Percentiles rank a stretch among this genome's conserved stretches.
These are phyloP conservation scores for Ceriops tagal DNA, from an alignment of 345 rosid species.

Conservation along the genomic window DNA sequence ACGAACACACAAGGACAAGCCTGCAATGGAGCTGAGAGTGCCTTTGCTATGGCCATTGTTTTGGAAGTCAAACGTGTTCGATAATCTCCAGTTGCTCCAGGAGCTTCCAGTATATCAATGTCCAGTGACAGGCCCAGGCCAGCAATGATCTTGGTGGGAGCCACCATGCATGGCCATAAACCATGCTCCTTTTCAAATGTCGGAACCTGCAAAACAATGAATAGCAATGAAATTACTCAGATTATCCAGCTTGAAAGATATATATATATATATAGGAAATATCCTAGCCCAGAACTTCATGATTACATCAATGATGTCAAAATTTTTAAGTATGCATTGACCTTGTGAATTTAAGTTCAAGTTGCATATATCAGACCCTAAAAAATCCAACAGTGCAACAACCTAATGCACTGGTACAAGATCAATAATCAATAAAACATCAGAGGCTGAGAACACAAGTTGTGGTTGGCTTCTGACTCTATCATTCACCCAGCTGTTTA, in stretches of 20 bases:
- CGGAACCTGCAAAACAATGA: conserved; percentile 50
- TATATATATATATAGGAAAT: background rate
- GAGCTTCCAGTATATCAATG: conserved; percentile 91
- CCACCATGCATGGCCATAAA: conserved; percentile 94
- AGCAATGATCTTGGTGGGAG: conserved; percentile 96
- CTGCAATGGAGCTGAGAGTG: conserved; percentile 67
- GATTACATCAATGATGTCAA: background rate
- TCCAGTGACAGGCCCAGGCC: conserved; percentile 90
- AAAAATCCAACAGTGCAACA: too few relatives aligned
- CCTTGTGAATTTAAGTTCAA: too few relatives aligned
- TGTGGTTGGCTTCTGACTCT: background rate
- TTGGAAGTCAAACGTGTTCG: conserved; percentile 85
- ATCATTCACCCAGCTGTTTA: background rate
- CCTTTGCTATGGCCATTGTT: conserved; percentile 69
- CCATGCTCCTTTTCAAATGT: conserved; percentile 73
- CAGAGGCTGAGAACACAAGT: background rate
- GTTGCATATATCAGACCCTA: too few relatives aligned
- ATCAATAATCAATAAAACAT: background rate
- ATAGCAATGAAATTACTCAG: background rate
- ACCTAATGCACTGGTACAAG: background rate
- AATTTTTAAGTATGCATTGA: background rate
- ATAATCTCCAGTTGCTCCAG: conserved; percentile 92
- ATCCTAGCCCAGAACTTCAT: background rate
- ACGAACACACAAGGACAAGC: conserved; percentile 67
- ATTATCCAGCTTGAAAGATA: background rate